Evolutionary conservation across 148 eudicot species (phyloP), one percentile per base, ranked within the genome.

Genomic region (Rhododendron molle): DNA sequence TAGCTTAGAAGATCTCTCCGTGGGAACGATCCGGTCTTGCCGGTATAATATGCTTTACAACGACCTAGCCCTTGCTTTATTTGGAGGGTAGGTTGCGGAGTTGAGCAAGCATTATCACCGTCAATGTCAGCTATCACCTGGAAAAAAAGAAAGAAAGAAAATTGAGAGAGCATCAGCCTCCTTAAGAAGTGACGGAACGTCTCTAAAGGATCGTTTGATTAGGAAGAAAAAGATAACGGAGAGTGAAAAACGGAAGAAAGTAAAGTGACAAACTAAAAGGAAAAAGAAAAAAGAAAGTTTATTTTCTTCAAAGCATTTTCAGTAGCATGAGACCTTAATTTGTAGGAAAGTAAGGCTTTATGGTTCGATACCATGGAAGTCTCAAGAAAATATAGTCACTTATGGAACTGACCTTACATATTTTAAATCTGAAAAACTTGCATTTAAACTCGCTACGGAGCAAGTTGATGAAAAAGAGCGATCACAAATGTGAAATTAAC

Each of bases 61-160:
- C n/a, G n/a, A n/a, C n/a, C n/a, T n/a, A n/a, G n/a, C n/a, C n/a
- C n/a, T n/a, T n/a, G n/a, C n/a, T n/a, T n/a, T n/a, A n/a, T n/a
- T n/a, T n/a, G n/a, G n/a, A n/a, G n/a, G n/a, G n/a, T n/a, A n/a
- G n/a, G n/a, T n/a, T n/a, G n/a, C n/a, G n/a, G n/a, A n/a, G n/a
- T n/a, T n/a, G n/a, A n/a, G n/a, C 96, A 96, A 83, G 98, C 98
- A 90, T 94, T 95, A 88, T 96, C 98, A 85, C 98, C 98, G 16
- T 93, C 97, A 91, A 91, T 92, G 81, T 96, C 97, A 84, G 96
- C 98, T 87, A 94, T 95, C 80, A 96, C 97, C 98, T 94, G 71
- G 28, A n/a, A 62, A 3, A 62, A 62, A 60, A 62, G 26, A 23
- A 23, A 23, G 71, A n/a, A 83, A 54, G 6, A 86, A 82, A 56